Conservation (phyloP, 805 yeast genomes). For the Candida easanensis region DNA sequence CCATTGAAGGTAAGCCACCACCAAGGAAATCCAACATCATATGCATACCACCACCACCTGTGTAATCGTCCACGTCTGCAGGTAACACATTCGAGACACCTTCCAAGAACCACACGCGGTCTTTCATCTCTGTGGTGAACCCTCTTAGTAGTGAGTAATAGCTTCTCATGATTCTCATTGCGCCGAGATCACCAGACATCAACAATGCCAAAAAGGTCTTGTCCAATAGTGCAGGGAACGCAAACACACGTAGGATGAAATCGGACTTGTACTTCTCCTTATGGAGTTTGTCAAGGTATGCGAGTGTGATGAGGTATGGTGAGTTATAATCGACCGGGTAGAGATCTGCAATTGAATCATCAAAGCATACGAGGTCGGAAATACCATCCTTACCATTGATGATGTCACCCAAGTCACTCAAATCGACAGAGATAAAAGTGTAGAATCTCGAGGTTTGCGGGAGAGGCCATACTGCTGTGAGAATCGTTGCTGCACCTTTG, state of each 20-base stretch:
- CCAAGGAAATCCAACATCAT: constrained; percentile 88
- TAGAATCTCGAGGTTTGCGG: constrained; percentile 64
- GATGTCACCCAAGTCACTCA: constrained; percentile 81
- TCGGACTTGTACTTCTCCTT: constrained; percentile 81
- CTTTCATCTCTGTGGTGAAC: constrained; percentile 83
- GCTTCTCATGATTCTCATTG: constrained; percentile 88
- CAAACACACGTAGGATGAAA: constrained; percentile 81
- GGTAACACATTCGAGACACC: constrained; percentile 89
- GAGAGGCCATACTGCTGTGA: constrained; percentile 95
- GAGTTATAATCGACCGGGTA: constrained; percentile 83
- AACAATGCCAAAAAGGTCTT: constrained; percentile 71
- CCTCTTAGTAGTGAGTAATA: constrained; percentile 79
- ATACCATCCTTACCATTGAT: constrained; percentile 35
- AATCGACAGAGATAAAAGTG: constrained; percentile 76
- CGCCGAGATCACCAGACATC: constrained; percentile 80
- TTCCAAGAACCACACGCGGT: constrained; percentile 89
- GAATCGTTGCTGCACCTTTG: constrained; percentile 92
- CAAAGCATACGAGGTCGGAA: constrained; percentile 76
- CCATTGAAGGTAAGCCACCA: constrained; percentile 54
- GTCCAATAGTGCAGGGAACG: constrained; percentile 90
- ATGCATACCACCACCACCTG: constrained; percentile 90
- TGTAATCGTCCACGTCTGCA: constrained; percentile 85
- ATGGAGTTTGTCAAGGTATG: constrained; percentile 79
- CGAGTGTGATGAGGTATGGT: constrained; percentile 84
- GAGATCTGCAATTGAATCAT: constrained; percentile 76